Base-by-base conservation (phyloP, 345 rosid genomes). In the Hevea brasiliensis region DNA sequence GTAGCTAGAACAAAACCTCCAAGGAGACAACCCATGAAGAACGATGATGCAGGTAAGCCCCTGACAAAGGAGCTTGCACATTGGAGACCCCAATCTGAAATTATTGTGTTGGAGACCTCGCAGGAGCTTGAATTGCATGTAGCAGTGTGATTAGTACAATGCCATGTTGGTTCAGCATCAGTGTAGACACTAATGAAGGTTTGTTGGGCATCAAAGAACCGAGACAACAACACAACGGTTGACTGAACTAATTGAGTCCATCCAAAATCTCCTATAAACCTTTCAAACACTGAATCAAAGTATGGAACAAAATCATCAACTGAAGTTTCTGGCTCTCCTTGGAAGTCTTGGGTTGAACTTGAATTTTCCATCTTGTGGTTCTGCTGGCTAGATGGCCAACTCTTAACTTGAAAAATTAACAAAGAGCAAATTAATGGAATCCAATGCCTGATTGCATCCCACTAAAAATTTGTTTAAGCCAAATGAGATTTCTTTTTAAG, bases 171-270 rank as follows among this genome's bases (percentile, higher is more conserved):
- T 42, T 74, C 80, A 2, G 82, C 74, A 62, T 90, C 94, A 1
- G 90, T 81, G 79, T 85, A 88, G 42, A 86, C 83, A 42, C 80
- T 82, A 45, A 90, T 76, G 75, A 90, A 90, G 1, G 92, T 83
- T 51, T 90, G 92, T 50, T 90, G 92, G 7, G 88, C 90, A 57
- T 88, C 92, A 67, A 90, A 90, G 37, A 83, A 41, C 64, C 85
- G 77, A 4, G 92, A 72, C 65, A 83, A 57, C 0, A 90, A 87
- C 14, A 90, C 92, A 35, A 87, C 74, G 7, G 76, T 13, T 18
- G 85, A 81, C 75, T 90, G 94, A 6, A 83, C 13, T 56, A 83
- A 71, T 79, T 85, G 90, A 26, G 71, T 32, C 77, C 67, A 76
- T 20, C 82, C 83, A 26, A 87, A 76, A 70, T 81, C 73, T 62